A percentile compares a stretch with the other conserved stretches of the same genome.
These are phyloP conservation scores for Claviceps arundinis DNA, from an alignment of 2,329 filamentous ascomycete species.

Conservation along the genomic window DNA sequence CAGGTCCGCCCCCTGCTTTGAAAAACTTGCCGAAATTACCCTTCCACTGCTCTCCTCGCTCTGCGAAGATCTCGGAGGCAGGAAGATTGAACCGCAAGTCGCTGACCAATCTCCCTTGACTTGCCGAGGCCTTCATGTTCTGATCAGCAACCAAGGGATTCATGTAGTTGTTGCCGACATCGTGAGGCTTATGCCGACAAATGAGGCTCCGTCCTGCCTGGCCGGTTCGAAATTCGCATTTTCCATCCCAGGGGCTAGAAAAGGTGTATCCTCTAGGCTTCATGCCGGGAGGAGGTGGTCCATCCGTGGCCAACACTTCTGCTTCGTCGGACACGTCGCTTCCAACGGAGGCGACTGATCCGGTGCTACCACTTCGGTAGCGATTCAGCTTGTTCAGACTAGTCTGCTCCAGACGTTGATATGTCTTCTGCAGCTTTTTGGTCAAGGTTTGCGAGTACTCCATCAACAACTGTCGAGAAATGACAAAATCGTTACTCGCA, in stretches of 20 bases:
- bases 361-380: constrained; percentile 16
- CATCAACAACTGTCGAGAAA: constrained; percentile 44
- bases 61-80: constrained; percentile 34
- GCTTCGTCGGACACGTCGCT: background rate
- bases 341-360: constrained; percentile 16
- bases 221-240: constrained; percentile 74
- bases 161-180: constrained; percentile 16
- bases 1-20: constrained; percentile 16
- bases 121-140: constrained; percentile 3
- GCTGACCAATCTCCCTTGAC: constrained; percentile 38
- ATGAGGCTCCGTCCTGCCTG: constrained; percentile 60
- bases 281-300: constrained; percentile 13
- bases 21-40: constrained; percentile 31
- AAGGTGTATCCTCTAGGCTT: constrained; percentile 62
- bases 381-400: constrained; percentile 14
- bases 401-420: constrained; percentile 23
- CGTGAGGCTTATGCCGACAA: constrained; percentile 58
- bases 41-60: constrained; percentile 23
- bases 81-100: constrained; percentile 87
- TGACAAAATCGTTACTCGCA: constrained; percentile 11
- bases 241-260: constrained; percentile 72
- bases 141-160: constrained; percentile 31
- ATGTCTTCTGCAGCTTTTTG: constrained; percentile 31
- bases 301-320: constrained; percentile 1
- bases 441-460: constrained; percentile 37